Evolutionary conservation across 2,329 filamentous ascomycete genomes (phyloP).

Genomic region (Ophiostoma sp.): DNA sequence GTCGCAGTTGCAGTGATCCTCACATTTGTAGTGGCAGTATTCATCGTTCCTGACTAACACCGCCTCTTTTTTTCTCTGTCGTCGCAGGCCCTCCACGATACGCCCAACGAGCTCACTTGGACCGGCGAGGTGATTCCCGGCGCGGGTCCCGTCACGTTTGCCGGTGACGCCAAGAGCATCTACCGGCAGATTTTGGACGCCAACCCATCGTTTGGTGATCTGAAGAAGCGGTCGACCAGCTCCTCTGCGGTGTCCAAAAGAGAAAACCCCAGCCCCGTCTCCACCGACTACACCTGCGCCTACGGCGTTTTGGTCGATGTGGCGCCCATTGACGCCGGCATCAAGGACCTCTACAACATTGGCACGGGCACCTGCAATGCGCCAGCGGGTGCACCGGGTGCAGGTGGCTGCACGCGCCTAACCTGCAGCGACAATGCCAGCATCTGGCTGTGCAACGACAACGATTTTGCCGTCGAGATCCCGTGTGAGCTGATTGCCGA

Average conservation of each 20-base stretch:
- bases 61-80: no score
- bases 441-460: slow-evolving; percentile 22
- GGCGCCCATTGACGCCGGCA: slow-evolving; percentile 7
- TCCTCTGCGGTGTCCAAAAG: not conserved
- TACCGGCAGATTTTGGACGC: slow-evolving; percentile 2
- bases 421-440: slow-evolving; percentile 8
- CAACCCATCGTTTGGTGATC: not conserved
- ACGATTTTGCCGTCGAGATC: slow-evolving; percentile 4
- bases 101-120: not conserved
- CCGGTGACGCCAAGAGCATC: not conserved
- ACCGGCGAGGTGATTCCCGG: not conserved
- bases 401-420: not conserved
- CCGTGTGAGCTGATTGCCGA: slow-evolving; percentile 1
- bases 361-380: slow-evolving; percentile 2
- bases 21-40: no score
- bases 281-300: slow-evolving; percentile 13
- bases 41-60: not conserved
- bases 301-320: slow-evolving; percentile 16
- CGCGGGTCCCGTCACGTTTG: not conserved
- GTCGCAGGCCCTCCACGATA: not conserved
- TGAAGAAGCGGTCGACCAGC: not conserved
- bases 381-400: not conserved
- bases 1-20: not conserved
- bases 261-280: slow-evolving; percentile 9
- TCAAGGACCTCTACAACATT: slow-evolving; percentile 16